Evolutionary conservation across 2,329 filamentous ascomycete genomes (phyloP), one percentile per base, ranked within the genome.

Genomic region (Dothideomycetes sp.): DNA sequence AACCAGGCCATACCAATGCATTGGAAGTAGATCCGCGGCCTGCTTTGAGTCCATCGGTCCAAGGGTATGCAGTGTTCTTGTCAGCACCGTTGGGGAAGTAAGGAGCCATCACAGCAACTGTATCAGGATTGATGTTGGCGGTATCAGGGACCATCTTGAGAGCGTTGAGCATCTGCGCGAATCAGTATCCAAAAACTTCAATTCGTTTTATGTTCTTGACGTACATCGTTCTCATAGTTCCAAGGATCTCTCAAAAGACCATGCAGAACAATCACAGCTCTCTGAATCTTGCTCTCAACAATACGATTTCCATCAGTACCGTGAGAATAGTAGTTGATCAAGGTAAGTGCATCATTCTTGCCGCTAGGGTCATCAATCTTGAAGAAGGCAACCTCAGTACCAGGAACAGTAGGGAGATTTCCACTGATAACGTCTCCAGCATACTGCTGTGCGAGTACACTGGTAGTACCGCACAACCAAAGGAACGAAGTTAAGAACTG

Each of bases 11-110:
- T 24, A 62, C 58, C 15, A 62, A 47, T 15, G 51, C 51, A 43
- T 55, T 58, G 23, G 55, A 50, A 16, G 49, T 56, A 3, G 56
- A 60, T 8, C 58, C 57, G 19, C 46, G 45, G 16, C 48, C 52
- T 11, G 53, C 29, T 32, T 41, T 43, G 22, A 41, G 39, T 23
- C 45, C 43, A 13, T 51, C 49, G 20, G 49, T 53, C 53, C 54
- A 62, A 10, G 58, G 57, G 35, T 60, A 62, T 15, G 48, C 57
- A 25, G 22, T 36, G 20, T 45, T 47, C 50, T 60, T 58, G 49
- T 61, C 59, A 23, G 58, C 50, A 9, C 57, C 57, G 36, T 59
- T 61, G 11, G 58, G 42, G 42, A 61, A 61, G 43, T 56, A 58
- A 1, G 58, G 58, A 3, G 55, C 51, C 39, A 59, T 52, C 32